Evolutionary conservation across 2,329 filamentous ascomycete species (phyloP).

Genomic region (Aspergillus pseudoglaucus): DNA sequence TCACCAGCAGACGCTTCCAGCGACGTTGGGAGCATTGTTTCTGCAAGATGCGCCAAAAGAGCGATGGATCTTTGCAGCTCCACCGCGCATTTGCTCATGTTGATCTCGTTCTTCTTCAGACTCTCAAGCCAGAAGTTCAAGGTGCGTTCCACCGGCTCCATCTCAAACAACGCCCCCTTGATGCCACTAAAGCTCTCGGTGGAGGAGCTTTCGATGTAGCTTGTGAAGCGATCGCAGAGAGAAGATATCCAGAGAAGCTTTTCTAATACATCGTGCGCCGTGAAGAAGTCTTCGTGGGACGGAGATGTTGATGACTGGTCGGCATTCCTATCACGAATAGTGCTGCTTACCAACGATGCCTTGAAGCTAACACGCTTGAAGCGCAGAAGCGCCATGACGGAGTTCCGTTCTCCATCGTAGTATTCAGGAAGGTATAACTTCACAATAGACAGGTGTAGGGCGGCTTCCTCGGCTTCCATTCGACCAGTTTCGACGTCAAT

Average conservation of each 20-base stretch:
- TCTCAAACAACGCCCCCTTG: constrained; percentile 73
- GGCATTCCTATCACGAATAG: constrained; percentile 71
- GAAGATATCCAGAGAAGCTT: constrained; percentile 77
- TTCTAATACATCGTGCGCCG: constrained; percentile 73
- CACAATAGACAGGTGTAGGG: constrained; percentile 81
- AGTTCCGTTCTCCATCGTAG: constrained; percentile 73
- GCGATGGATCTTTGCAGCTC: constrained; percentile 80
- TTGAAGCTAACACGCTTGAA: constrained; percentile 89
- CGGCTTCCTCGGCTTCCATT: constrained; percentile 81
- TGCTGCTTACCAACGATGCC: constrained; percentile 67
- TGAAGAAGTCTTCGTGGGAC: constrained; percentile 67
- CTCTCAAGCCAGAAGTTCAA: constrained; percentile 84
- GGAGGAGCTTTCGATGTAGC: constrained; percentile 70
- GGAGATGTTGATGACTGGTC: constrained; percentile 61
- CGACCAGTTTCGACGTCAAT: constrained; percentile 85
- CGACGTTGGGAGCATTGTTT: constrained; percentile 66
- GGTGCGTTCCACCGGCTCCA: constrained; percentile 85
- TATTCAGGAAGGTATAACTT: constrained; percentile 82
- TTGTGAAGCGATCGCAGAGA: constrained; percentile 79
- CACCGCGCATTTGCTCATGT: constrained; percentile 72
- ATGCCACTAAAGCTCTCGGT: constrained; percentile 71
- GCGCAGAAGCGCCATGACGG: constrained; percentile 77
- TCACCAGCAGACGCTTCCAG: constrained; percentile 71
- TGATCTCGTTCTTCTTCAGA: constrained; percentile 74
- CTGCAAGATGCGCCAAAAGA: constrained; percentile 76